Base-by-base conservation (phyloP, 1,284 basidiomycete species). In the Ustilago shanxiensis region DNA sequence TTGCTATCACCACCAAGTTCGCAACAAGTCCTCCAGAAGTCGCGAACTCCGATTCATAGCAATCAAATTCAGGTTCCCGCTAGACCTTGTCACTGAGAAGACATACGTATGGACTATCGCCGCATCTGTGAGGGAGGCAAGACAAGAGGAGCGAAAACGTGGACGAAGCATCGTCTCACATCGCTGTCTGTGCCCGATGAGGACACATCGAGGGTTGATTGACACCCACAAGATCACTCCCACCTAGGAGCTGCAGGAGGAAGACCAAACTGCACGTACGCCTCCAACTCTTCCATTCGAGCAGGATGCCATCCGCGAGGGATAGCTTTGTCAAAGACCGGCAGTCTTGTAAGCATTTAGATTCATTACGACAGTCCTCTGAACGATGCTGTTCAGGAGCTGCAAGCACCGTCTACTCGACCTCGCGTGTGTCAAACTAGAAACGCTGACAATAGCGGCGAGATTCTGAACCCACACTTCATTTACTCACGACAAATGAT, bases 381-480 rank as follows among this genome's bases (percentile, higher is more conserved):
- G n/a, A 20, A 20, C 20, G 41, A 44, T 18, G 7, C 9, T 20
- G n/a, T 44, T n/a, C 7, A 5, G 5, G n/a, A n/a, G n/a, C n/a
- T n/a, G n/a, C n/a, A n/a, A n/a, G n/a, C n/a, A n/a, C n/a, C 41
- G 41, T 20, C 20, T 20, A 3, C 3, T n/a, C n/a, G n/a, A n/a
- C n/a, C n/a, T n/a, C n/a, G n/a, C n/a, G n/a, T 39, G 7, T 39
- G 37, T 16, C 37, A 18, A 39, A 16, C 45, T 11, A 33, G 5
- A 11, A 33, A 7, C 11, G 31, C 31, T 33, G 31, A 37, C 7
- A 9, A 28, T 7, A 28, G 20, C 24, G 28, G 14, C 9, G 16
- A 10, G 47, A 29, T 11, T 26, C 14, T n/a, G 24, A 24, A 22
- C 54, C 54, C 54, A 56, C 54, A 56, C 54, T 56, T 56, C 35